phyloP scores from a whole-genome alignment of 441 rosid genomes.

The Adansonia grandidieri region DNA sequence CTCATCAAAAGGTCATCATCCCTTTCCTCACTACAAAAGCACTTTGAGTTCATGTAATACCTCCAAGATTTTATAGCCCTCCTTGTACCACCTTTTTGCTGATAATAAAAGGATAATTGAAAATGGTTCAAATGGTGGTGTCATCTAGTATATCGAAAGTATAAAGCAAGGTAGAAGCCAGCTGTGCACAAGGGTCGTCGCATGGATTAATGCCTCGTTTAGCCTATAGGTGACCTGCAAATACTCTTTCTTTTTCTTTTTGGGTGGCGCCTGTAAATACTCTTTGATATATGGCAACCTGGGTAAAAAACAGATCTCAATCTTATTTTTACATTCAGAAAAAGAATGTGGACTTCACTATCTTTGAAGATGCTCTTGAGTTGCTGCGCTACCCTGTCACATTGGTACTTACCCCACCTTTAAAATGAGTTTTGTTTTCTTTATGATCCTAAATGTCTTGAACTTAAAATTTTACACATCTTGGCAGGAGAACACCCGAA shows the following conservation, averaged over 20 bases:
- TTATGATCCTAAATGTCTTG: slow-evolving; percentile 18
- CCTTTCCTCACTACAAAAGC: not conserved
- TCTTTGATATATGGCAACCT: slow-evolving; percentile 14
- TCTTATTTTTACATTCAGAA: slow-evolving; percentile 49
- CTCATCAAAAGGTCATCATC: slow-evolving; percentile 29
- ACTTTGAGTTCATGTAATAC: not conserved
- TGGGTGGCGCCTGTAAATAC: not conserved
- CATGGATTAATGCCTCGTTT: slow-evolving; percentile 8
- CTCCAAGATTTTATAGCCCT: not conserved
- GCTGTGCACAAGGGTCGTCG: not conserved
- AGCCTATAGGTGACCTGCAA: not conserved
- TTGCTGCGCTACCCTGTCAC: slow-evolving; percentile 79
- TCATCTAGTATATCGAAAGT: not conserved
- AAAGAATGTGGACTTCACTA: slow-evolving; percentile 63
- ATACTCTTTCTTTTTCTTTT: not conserved
- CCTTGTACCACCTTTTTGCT: not conserved
- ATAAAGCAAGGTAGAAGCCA: not conserved
- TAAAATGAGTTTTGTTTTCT: slow-evolving; percentile 24
- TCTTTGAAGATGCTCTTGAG: slow-evolving; percentile 75
- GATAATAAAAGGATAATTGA: not conserved
- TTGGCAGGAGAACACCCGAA: slow-evolving; percentile 77
- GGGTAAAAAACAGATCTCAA: slow-evolving; percentile 12
- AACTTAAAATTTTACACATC: slow-evolving; percentile 25
- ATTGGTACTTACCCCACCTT: slow-evolving; percentile 62
- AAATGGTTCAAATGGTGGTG: slow-evolving; percentile 4